Percentiles rank a stretch among this genome's conserved stretches.
phyloP scores from a whole-genome alignment of 202 grass and related monocot species.

The Carex arenaria region DNA sequence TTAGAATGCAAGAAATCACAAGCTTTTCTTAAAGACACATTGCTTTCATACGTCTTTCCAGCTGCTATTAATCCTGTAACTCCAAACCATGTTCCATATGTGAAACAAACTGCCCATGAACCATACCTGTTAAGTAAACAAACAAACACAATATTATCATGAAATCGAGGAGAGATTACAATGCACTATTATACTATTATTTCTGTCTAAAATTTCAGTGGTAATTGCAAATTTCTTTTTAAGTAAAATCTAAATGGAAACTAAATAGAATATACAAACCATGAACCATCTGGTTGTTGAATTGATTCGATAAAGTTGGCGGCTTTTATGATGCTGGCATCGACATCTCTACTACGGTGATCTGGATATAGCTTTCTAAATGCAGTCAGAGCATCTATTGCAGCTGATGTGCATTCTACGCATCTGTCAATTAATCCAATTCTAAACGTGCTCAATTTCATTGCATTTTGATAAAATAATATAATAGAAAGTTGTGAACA shows the following conservation, averaged over 20 bases:
- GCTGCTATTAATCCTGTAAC: constrained; percentile 58
- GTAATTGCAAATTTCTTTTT: too few relatives aligned
- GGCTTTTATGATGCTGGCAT: constrained; percentile 71
- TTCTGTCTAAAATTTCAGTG: too few relatives aligned
- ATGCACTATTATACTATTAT: too few relatives aligned
- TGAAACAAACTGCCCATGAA: constrained; percentile 90
- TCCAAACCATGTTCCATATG: constrained; percentile 80
- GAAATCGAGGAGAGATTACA: too few relatives aligned
- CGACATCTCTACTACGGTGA: constrained; percentile 57
- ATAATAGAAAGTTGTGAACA: constrained; percentile 8
- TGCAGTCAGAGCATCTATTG: constrained; percentile 72
- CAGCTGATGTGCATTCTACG: constrained; percentile 91
- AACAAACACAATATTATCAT: not conserved
- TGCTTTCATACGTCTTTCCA: constrained; percentile 60
- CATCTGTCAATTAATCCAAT: constrained; percentile 38
- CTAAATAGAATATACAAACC: constrained; percentile 33
- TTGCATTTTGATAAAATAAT: constrained; percentile 22
- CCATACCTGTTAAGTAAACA: constrained; percentile 55
- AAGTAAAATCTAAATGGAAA: not conserved
- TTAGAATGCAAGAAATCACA: constrained; percentile 65
- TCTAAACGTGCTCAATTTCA: constrained; percentile 16
- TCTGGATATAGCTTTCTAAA: constrained; percentile 79
- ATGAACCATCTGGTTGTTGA: constrained; percentile 70
- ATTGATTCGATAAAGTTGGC: constrained; percentile 56
- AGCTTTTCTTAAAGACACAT: constrained; percentile 55